These are phyloP conservation scores for Orychophragmus violaceus DNA, from an alignment of 345 rosid genomes.

Conservation along the genomic window DNA sequence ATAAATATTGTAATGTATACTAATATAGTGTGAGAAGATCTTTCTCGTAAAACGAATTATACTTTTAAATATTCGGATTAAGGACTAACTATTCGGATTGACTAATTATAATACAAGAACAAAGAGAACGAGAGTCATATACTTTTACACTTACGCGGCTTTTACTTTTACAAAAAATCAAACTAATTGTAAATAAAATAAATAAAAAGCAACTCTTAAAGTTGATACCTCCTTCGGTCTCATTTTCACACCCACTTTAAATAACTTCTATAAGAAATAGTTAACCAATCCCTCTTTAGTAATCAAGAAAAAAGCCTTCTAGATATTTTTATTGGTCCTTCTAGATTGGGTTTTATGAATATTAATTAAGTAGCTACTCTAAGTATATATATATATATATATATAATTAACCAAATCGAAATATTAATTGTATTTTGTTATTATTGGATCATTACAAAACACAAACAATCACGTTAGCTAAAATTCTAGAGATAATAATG, in stretches of 20 bases:
- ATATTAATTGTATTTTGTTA: background rate
- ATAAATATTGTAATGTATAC: background rate
- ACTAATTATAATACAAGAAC: background rate
- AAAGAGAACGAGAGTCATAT: background rate
- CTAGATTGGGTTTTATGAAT: background rate
- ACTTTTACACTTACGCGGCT: slow-evolving; percentile 16
- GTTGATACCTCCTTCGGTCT: slow-evolving; percentile 23
- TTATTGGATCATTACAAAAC: background rate
- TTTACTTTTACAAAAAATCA: background rate
- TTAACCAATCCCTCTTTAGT: background rate
- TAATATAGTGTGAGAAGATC: background rate
- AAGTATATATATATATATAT: background rate
- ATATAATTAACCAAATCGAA: background rate
- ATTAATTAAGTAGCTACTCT: background rate
- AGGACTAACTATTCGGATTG: background rate
- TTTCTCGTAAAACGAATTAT: slow-evolving; percentile 5
- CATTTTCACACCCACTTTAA: slow-evolving; percentile 19
- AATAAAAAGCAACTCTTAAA: background rate
- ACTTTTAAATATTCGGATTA: background rate
- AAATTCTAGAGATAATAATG: background rate
- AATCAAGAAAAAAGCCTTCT: slow-evolving; percentile 12
- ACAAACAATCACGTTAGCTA: background rate
- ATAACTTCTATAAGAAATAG: background rate
- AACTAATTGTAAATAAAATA: background rate
- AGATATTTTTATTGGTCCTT: background rate